Conservation (phyloP, 805 yeast genomes). For the Wickerhamomyces bisporus region DNA sequence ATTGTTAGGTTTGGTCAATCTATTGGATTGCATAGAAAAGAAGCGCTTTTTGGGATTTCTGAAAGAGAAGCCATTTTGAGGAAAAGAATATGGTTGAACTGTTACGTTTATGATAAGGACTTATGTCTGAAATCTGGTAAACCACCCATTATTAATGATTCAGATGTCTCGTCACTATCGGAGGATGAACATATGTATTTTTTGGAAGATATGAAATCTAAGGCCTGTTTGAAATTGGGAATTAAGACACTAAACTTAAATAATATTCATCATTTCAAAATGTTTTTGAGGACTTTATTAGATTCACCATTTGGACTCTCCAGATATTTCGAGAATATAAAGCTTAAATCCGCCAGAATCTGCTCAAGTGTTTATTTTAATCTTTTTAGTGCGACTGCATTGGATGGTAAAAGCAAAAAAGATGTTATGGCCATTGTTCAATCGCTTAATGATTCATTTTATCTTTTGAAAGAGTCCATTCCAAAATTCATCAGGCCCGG, state of each 20-base stretch:
- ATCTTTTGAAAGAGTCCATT: constrained; percentile 1
- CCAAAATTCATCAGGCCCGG: constrained; percentile 13
- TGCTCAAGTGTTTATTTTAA: constrained; percentile 4
- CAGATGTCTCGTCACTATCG: constrained; percentile 30
- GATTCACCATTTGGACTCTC: constrained; percentile 1
- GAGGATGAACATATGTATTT: constrained; percentile 1
- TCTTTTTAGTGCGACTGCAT: constrained; percentile 10
- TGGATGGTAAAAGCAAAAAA: constrained; percentile 4
- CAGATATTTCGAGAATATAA: constrained; percentile 3
- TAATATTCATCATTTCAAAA: constrained; percentile 3
- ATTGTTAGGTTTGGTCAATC: constrained; percentile 48
- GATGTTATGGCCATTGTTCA: constrained; percentile 5
- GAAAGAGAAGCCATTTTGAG: constrained; percentile 31
- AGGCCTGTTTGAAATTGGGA: not conserved
- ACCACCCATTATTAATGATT: constrained; percentile 37
- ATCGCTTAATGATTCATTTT: constrained; percentile 3
- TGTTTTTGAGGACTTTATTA: not conserved
- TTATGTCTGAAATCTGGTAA: constrained; percentile 38
- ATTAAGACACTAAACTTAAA: constrained; percentile 1
- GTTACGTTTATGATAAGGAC: constrained; percentile 40
- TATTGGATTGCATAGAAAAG: constrained; percentile 47
- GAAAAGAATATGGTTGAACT: constrained; percentile 41
- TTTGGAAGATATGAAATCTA: not conserved
- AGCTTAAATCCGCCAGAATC: constrained; percentile 3
- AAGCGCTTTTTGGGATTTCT: constrained; percentile 31